These are phyloP conservation scores for Lentinula detonsa DNA, from an alignment of 768 basidiomycete species.

Conservation along the genomic window DNA sequence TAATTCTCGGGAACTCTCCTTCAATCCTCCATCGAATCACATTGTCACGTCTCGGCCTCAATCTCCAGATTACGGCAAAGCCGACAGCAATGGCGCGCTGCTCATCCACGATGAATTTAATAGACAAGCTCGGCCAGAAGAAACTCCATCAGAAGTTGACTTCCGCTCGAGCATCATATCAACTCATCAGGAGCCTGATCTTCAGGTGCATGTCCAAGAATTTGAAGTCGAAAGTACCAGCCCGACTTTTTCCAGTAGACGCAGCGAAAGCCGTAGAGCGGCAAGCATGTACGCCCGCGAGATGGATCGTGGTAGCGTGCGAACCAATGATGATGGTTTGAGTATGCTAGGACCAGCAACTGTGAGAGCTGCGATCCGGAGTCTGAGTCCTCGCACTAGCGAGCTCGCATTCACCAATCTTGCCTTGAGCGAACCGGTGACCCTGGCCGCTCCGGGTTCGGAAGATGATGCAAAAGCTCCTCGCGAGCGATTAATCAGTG, in stretches of 20 bases:
- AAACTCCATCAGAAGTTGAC: not conserved
- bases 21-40: constrained; percentile 9
- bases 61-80: constrained; percentile 13
- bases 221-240: not conserved
- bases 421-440: not conserved
- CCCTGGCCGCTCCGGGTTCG: not conserved
- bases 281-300: not conserved
- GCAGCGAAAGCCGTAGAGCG: not conserved
- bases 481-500: not conserved
- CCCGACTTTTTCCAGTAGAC: not conserved
- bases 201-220: constrained; percentile 3
- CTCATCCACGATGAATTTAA: constrained; percentile 4
- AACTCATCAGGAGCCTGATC: not conserved
- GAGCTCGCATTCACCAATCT: constrained; percentile 16
- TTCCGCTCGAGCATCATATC: not conserved
- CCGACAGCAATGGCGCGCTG: constrained; percentile 10
- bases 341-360: constrained; percentile 22
- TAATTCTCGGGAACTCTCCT: constrained; percentile 8
- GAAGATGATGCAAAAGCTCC: not conserved
- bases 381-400: constrained; percentile 39
- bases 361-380: constrained; percentile 35
- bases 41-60: not conserved
- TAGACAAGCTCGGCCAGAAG: constrained; percentile 1
- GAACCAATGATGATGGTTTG: constrained; percentile 21
- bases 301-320: constrained; percentile 19